These are phyloP conservation scores for Xylaria nigripes DNA, from an alignment of 495 filamentous ascomycete genomes.

Conservation along the genomic window DNA sequence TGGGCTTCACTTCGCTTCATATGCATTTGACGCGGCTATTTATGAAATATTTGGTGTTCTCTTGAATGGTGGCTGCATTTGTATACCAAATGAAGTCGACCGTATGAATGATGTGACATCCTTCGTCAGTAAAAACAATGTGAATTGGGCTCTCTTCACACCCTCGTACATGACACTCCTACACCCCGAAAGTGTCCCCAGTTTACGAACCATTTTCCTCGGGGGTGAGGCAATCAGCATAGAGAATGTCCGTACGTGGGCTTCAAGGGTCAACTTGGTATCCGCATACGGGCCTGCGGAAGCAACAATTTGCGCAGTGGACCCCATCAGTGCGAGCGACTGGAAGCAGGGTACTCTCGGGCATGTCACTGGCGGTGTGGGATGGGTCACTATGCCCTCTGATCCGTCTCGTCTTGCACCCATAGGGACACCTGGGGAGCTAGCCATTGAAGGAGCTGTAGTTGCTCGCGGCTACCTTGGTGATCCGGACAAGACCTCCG, in stretches of 20 bases:
- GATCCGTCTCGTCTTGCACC: conserved; percentile 39
- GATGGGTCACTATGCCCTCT: conserved; percentile 45
- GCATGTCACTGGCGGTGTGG: conserved; percentile 27
- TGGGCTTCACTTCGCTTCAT: conserved; percentile 49
- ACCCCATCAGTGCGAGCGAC: conserved; percentile 33
- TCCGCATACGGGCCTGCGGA: conserved; percentile 3
- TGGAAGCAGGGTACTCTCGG: conserved; percentile 15
- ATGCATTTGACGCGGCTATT: conserved; percentile 48
- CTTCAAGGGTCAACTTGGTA: not conserved
- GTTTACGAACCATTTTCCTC: not conserved
- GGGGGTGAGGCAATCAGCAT: conserved; percentile 4
- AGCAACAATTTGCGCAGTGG: not conserved
- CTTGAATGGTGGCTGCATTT: conserved; percentile 25
- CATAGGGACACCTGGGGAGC: conserved; percentile 31
- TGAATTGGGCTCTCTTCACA: conserved; percentile 5
- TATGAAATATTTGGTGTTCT: conserved; percentile 47
- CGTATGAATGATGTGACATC: not conserved
- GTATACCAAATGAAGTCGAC: conserved; percentile 14
- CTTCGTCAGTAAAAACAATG: not conserved
- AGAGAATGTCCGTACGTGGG: conserved; percentile 1
- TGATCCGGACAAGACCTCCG: conserved; percentile 22
- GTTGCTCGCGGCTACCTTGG: conserved; percentile 30
- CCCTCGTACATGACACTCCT: not conserved
- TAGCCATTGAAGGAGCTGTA: conserved; percentile 28
- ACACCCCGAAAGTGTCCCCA: not conserved